Conservation (phyloP, 805 yeast species). For the Candida gorgasii region DNA sequence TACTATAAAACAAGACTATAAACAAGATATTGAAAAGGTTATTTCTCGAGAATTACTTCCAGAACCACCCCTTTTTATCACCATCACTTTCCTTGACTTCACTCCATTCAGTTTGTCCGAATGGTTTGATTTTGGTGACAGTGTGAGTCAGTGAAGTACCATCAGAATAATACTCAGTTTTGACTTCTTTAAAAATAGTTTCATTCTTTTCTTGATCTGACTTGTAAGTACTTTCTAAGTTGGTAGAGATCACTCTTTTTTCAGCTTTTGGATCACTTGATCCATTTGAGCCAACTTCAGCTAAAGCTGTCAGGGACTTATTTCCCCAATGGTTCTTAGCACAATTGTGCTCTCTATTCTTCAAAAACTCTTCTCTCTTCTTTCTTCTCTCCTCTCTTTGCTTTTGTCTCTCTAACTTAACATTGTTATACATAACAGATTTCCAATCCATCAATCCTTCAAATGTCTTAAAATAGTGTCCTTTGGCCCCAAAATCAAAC, state of each 20-base stretch:
- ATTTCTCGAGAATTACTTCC: constrained; percentile 20
- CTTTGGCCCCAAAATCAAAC: constrained; percentile 48
- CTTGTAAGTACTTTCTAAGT: constrained; percentile 9
- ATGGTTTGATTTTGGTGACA: constrained; percentile 32
- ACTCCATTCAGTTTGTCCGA: constrained; percentile 35
- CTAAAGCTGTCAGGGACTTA: too few relatives aligned
- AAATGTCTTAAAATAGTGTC: constrained; percentile 64
- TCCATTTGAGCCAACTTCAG: too few relatives aligned
- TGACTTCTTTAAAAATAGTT: constrained; percentile 29
- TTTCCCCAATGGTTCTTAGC: too few relatives aligned
- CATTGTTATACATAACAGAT: constrained; percentile 49
- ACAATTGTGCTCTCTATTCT: neutral
- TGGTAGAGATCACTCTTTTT: constrained; percentile 12
- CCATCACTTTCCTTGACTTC: constrained; percentile 23
- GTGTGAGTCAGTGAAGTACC: constrained; percentile 37
- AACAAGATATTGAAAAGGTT: too few relatives aligned
- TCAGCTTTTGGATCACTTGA: neutral
- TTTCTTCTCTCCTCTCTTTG: constrained; percentile 7
- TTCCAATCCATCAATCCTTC: constrained; percentile 70
- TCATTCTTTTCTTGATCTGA: constrained; percentile 28
- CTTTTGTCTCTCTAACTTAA: constrained; percentile 36
- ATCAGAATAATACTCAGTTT: constrained; percentile 35
- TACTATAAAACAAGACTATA: constrained; percentile 10
- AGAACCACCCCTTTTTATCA: constrained; percentile 24
- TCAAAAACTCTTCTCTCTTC: constrained; percentile 1